These are phyloP conservation scores for Candida chilensis DNA, from an alignment of 805 yeast genomes.

Conservation along the genomic window DNA sequence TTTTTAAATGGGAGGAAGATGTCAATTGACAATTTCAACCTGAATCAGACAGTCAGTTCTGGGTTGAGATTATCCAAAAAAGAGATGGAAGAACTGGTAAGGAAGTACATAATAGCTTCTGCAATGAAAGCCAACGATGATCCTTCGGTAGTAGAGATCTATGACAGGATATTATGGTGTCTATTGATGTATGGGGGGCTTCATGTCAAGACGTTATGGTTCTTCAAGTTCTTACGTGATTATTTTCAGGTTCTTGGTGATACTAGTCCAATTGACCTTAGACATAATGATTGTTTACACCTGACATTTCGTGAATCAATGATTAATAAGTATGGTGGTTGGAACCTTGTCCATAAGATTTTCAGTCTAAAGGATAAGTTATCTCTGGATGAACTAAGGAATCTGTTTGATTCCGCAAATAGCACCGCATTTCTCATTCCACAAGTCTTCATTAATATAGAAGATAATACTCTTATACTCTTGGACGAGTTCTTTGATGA, in stretches of 20 bases:
- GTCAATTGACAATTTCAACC: constrained; percentile 2
- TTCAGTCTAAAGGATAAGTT: constrained; percentile 1
- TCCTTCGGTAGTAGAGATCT: constrained; percentile 17
- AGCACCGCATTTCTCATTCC: constrained; percentile 11
- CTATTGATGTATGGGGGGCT: constrained; percentile 33
- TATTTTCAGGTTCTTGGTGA: constrained; percentile 13
- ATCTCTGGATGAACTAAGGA: background rate
- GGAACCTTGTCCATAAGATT: constrained; percentile 7
- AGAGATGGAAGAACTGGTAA: constrained; percentile 21
- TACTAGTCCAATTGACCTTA: constrained; percentile 9
- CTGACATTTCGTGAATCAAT: constrained; percentile 5
- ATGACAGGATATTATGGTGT: constrained; percentile 31
- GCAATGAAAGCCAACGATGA: constrained; percentile 24
- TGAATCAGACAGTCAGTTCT: constrained; percentile 1
- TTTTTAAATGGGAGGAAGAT: constrained; percentile 3
- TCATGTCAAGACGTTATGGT: constrained; percentile 30
- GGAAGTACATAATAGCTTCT: constrained; percentile 24
- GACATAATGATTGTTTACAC: too few relatives aligned
- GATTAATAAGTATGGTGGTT: constrained; percentile 9
- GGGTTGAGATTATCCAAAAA: constrained; percentile 5
- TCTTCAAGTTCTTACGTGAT: constrained; percentile 25
- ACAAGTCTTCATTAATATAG: constrained; percentile 7
- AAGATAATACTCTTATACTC: constrained; percentile 7
- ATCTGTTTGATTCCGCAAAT: constrained; percentile 8
- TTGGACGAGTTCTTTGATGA: constrained; percentile 12